Evolutionary conservation across 2,329 filamentous ascomycete species (phyloP).

Genomic region (Pseudogymnoascus sp.): DNA sequence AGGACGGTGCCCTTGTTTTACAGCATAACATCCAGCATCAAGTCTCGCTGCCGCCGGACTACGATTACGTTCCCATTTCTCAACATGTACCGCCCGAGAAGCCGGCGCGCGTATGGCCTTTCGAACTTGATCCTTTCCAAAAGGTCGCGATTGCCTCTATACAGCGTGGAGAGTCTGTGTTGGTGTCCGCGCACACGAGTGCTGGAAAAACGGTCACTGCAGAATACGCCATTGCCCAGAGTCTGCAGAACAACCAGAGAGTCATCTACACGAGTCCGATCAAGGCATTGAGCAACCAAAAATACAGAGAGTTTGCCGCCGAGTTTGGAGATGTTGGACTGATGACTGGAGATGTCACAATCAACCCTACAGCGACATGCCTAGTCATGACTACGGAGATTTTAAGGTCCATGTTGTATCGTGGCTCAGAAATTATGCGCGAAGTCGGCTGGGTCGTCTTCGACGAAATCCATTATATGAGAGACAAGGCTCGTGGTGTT

Average conservation of each 20-base stretch:
- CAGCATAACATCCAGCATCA: conserved; percentile 99
- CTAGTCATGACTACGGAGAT: conserved; percentile 99
- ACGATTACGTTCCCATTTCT: conserved; percentile 89
- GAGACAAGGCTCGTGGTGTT: conserved; percentile 87
- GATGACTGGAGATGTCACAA: conserved; percentile 98
- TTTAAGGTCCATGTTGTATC: conserved; percentile 95
- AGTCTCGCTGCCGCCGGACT: conserved; percentile 87
- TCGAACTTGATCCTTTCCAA: conserved; percentile 95
- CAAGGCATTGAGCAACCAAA: conserved; percentile 97
- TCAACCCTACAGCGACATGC: conserved; percentile 96
- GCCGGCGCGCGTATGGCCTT: conserved; percentile 76
- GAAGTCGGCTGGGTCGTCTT: conserved; percentile 98
- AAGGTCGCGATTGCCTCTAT: conserved; percentile 91
- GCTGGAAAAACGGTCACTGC: conserved; percentile 97
- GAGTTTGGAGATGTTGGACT: conserved; percentile 95
- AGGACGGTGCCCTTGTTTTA: conserved; percentile 59
- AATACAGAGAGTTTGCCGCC: conserved; percentile 91
- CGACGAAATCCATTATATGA: conserved; percentile 97
- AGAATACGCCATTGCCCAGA: conserved; percentile 96
- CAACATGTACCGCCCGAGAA: conserved; percentile 84
- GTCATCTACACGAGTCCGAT: conserved; percentile 99
- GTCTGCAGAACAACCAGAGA: conserved; percentile 91
- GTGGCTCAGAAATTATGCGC: conserved; percentile 98
- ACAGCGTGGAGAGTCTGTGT: conserved; percentile 87
- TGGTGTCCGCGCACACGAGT: conserved; percentile 95